Evolutionary conservation across 495 filamentous ascomycete genomes (phyloP).

Genomic region (Ramalina peruviana): DNA sequence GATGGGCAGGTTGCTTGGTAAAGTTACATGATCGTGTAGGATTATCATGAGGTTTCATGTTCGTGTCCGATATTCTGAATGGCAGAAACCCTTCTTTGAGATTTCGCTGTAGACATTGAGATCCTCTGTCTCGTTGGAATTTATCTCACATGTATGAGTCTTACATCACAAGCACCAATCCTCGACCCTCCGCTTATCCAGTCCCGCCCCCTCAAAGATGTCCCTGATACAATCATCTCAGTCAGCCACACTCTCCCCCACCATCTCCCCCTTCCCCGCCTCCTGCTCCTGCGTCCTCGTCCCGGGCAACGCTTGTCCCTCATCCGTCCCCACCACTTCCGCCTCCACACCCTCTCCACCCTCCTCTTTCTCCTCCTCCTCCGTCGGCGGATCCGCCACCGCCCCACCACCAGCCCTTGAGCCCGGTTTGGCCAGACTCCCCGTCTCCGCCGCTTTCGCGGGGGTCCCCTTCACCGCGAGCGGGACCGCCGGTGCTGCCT

Average conservation of each 20-base stretch:
- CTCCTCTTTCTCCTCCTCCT: background rate
- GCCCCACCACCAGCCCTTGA: background rate
- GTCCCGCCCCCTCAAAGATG: no score
- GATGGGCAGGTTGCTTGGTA: slow-evolving; percentile 17
- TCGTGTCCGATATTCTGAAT: no score
- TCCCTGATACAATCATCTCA: slow-evolving; percentile 1
- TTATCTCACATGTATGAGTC: no score
- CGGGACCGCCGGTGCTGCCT: slow-evolving; percentile 3
- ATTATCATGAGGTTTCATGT: no score
- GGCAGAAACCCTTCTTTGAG: no score
- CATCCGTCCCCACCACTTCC: background rate
- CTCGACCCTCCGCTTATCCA: no score
- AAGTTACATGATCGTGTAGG: no score
- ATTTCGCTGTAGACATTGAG: no score
- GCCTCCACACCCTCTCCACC: background rate
- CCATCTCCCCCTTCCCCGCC: slow-evolving; percentile 18
- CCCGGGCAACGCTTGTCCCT: slow-evolving; percentile 5
- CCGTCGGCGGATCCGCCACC: background rate
- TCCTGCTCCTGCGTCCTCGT: slow-evolving; percentile 18
- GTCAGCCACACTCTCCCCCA: slow-evolving; percentile 18
- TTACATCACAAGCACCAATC: no score
- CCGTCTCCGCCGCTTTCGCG: background rate
- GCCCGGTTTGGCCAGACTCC: background rate
- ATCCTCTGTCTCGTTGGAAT: no score
- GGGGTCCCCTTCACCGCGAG: slow-evolving; percentile 3